Evolutionary conservation across 108 stramenopile genomes (phyloP), one percentile per base, ranked within the genome.

Genomic region (Nannochloropsis granulata): DNA sequence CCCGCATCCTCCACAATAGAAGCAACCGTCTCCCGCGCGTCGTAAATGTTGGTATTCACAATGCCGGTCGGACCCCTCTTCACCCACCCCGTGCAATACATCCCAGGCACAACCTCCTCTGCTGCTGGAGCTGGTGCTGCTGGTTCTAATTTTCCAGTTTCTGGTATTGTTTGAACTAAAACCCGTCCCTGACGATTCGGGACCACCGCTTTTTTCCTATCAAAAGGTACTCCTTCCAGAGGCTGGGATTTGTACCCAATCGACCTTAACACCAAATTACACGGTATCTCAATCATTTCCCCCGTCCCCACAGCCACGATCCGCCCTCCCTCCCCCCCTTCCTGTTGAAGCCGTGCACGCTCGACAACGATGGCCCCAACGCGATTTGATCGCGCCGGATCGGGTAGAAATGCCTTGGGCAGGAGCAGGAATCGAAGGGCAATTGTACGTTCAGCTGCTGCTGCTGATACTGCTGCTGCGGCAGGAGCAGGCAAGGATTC

Each of bases 31-130:
- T 97, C 97, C 82, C 92, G 95, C 46, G 99, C 97, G 88, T 94
- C 93, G 46, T 86, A 43, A 12, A 92, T 92, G 87, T 99, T 99
- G 43, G 96, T 96, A 14, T 97, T 97, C 83, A 99, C 97, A 79
- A 98, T 98, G 8, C 98, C 99, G 21, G 87, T 90, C 12, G 99
- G 98, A 13, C 99, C 98, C 14, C 99, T 93, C 87, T 97, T 96
- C 21, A 97, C 90, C 99, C 99, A 99, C 21, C 99, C 99, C 12
- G 94, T 84, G 44, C 92, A 93, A 85, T 97, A 98, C 79, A 97
- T 82, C 24, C 91, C 91, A n/a, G 56, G 56, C 78, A 78, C 82
- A 25, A 25, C 81, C 44, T 12, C 45, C 25, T 78, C 89, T 44
- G 81, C 43, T 24, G 92, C 94, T 44, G 91, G 93, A n/a, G 89